Base-by-base conservation (phyloP, 2,329 filamentous ascomycete species). In the Scytalidium sp. region DNA sequence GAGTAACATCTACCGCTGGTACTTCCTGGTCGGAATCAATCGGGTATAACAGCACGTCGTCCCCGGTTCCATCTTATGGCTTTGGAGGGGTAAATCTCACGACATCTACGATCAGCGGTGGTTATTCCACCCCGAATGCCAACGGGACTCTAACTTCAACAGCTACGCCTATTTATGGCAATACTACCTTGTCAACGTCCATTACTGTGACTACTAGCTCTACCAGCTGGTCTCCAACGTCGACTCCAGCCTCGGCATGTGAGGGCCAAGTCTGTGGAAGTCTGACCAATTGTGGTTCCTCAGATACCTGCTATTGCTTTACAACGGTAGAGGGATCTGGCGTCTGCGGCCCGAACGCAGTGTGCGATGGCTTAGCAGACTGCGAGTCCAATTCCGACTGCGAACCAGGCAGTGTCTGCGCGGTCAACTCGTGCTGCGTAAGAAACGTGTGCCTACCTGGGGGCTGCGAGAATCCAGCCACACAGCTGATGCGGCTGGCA, bases 281-380 rank as follows among this genome's bases (percentile, higher is more conserved):
- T 15, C 44, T 59, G 17, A 32, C 32, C 19, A 53, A 47, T 39
- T 58, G 59, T 41, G 45, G 45, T 7, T 23, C 36, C 5, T 50
- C 52, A 10, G 19, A 27, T 20, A 49, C 43, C 21, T 61, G 59
- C 32, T 61, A 51, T 44, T 61, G 59, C 44, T 61, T 61, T 50
- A 46, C 49, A 3, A 51, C 54, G 5, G 13, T 49, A 15, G 21
- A 32, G 9, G 41, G 32, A 11, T 45, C 39, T n/a, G 54, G 56
- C 1, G 58, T 60, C 52, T 61, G 59, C 44, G 59, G 50, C 1
- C n/a, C 45, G 19, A 60, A 61, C 27, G 55, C 48, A 21, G 11
- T 58, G 6, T 61, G 59, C 46, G 40, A 11, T 10, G 45, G 29
- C 1, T 39, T 58, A 8, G 52, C 53, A 4, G 15, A 52, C 15